A percentile compares a stretch with the other conserved stretches of the same genome.
phyloP scores from a whole-genome alignment of 1,284 basidiomycete species.

The Malassezia yamatoensis region DNA sequence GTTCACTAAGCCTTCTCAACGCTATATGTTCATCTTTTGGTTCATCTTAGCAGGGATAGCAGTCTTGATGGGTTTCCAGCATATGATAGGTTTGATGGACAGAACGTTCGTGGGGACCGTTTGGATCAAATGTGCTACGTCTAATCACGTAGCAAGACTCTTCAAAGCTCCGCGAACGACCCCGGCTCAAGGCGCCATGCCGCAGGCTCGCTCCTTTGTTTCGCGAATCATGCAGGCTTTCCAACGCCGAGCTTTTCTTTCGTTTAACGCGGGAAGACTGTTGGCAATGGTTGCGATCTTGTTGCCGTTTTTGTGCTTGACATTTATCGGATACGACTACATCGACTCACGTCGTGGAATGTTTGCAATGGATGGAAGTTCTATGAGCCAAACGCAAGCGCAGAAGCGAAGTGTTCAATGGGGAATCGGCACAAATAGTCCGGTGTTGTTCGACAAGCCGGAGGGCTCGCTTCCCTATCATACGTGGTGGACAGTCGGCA shows the following conservation, averaged over 20 bases:
- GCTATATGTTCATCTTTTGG: slow-evolving; percentile 50
- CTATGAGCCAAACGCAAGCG: neutral
- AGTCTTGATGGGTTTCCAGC: slow-evolving; percentile 40
- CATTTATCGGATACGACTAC: slow-evolving; percentile 63
- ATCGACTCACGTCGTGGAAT: slow-evolving; percentile 54
- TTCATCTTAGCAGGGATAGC: slow-evolving; percentile 41
- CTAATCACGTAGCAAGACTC: slow-evolving; percentile 26
- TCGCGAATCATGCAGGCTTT: neutral
- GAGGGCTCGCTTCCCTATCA: slow-evolving; percentile 60
- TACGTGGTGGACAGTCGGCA: slow-evolving; percentile 67
- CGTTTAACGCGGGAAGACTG: slow-evolving; percentile 30
- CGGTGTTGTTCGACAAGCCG: slow-evolving; percentile 39
- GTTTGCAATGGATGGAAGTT: slow-evolving; percentile 21
- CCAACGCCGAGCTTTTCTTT: slow-evolving; percentile 25
- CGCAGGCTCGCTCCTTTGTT: neutral
- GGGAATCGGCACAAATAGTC: slow-evolving; percentile 32
- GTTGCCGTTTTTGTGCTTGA: slow-evolving; percentile 31
- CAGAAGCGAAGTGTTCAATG: slow-evolving; percentile 22
- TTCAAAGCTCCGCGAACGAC: slow-evolving; percentile 4
- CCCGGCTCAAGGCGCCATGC: neutral
- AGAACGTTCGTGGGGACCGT: slow-evolving; percentile 31
- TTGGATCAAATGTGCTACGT: slow-evolving; percentile 39
- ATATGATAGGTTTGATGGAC: slow-evolving; percentile 38
- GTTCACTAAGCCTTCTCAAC: slow-evolving; percentile 48
- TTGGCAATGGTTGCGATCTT: slow-evolving; percentile 29